These are phyloP conservation scores for Aspergillus sp. DNA, from an alignment of 2,329 filamentous ascomycete genomes.

Conservation along the genomic window DNA sequence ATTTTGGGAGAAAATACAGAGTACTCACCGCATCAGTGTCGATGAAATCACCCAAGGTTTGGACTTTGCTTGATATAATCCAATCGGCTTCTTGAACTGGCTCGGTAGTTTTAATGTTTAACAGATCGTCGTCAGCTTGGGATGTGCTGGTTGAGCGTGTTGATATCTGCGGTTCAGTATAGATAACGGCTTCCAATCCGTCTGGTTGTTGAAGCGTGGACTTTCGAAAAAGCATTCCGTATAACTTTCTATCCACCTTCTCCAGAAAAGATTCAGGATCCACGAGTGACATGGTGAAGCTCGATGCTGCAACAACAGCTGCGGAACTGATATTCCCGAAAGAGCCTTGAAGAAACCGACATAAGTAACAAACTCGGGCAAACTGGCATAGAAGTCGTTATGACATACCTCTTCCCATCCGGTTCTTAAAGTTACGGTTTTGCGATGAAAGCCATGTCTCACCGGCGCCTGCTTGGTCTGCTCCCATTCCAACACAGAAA, in stretches of 20 bases:
- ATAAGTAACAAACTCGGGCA: too few species aligned
- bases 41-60: slow-evolving; percentile 42
- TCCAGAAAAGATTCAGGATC: slow-evolving; percentile 30
- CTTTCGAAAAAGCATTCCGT: neutral
- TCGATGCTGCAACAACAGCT: slow-evolving; percentile 44
- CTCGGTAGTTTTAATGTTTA: neutral
- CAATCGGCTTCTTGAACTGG: neutral
- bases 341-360: slow-evolving; percentile 21
- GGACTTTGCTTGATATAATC: slow-evolving; percentile 31
- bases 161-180: neutral
- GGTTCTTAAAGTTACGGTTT: slow-evolving; percentile 45
- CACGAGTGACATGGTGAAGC: slow-evolving; percentile 41
- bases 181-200: neutral
- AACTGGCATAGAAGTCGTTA: neutral
- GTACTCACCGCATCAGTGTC: slow-evolving; percentile 35
- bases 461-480: slow-evolving; percentile 36
- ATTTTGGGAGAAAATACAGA: too few species aligned
- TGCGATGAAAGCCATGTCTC: slow-evolving; percentile 44
- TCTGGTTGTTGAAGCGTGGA: neutral
- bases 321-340: slow-evolving; percentile 44
- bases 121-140: neutral
- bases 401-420: slow-evolving; percentile 38
- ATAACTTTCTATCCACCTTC: slow-evolving; percentile 14
- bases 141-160: neutral
- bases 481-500: slow-evolving; percentile 42